Conservation (phyloP, 495 filamentous ascomycete species). For the Cercophora samala region DNA sequence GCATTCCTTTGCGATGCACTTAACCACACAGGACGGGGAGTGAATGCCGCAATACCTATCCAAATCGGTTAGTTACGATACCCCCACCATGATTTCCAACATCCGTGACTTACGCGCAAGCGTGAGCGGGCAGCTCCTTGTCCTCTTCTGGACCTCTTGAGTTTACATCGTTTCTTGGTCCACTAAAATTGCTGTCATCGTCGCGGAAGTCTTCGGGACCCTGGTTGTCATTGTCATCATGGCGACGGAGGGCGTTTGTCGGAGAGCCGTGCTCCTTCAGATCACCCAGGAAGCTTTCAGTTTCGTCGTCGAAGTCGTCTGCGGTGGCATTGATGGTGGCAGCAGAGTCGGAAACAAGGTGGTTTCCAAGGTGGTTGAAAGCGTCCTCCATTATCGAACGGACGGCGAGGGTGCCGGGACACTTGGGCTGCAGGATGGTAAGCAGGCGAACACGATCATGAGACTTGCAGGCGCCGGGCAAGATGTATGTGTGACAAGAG, state of each 20-base stretch:
- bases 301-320: constrained; percentile 71
- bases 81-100: neutral
- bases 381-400: constrained; percentile 67
- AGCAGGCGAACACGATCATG: neutral
- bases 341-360: constrained; percentile 69
- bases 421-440: constrained; percentile 14
- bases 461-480: neutral
- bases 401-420: constrained; percentile 18
- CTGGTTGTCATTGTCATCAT: constrained; percentile 77
- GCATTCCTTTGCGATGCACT: constrained; percentile 75
- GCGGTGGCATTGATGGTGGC: constrained; percentile 65
- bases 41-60: constrained; percentile 95
- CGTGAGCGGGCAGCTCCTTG: constrained; percentile 88
- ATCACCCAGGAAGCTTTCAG: constrained; percentile 25
- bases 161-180: constrained; percentile 65
- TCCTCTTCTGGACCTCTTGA: constrained; percentile 70
- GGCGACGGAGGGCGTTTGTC: constrained; percentile 51
- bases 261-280: neutral
- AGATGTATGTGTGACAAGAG: neutral
- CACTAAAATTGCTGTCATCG: constrained; percentile 84
- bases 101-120: constrained; percentile 76
- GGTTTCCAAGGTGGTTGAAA: constrained; percentile 81
- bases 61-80: constrained; percentile 17
- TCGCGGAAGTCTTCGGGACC: constrained; percentile 86
- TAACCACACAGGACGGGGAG: constrained; percentile 89